Base-by-base conservation (phyloP, 2,329 filamentous ascomycete species). In the Aspergillus sp. region DNA sequence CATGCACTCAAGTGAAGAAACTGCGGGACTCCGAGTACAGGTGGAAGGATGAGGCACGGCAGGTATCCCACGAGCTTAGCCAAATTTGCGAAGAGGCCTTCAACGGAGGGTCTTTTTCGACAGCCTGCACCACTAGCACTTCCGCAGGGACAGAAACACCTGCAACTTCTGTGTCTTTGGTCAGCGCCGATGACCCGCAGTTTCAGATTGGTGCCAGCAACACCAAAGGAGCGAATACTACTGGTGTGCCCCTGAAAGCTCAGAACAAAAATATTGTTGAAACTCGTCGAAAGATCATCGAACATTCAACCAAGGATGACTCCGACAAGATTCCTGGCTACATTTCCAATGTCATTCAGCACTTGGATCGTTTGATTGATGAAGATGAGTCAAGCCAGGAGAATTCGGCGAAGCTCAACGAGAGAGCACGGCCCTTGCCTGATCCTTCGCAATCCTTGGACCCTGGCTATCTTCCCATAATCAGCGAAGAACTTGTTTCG, bases 41-140 rank as follows among this genome's bases (percentile, higher is more conserved):
- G 38, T 84, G 82, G 66, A 83, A 81, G 54, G 88, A 90, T 46
- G 90, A 95, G 61, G 79, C 93, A 42, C 78, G 88, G 6, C 85
- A 91, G 55, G 85, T 94, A 45, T 95, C 89, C 54, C 81, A 80
- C 56, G 89, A 89, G 56, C 83, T 96, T 48, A 88, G 89, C 39
- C 88, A 89, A 65, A 88, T 93, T 46, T 94, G 90, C 59, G 90
- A 97, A 59, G 88, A 93, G 58, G 90, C 90, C 1, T 96, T 97
- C 71, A 90, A 88, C 59, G 82, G 85, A 54, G 76, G 71, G 43
- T 84, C 75, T 1, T 65, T 77, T 19, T 73, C 78, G 2, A 79
- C 73, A 40, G 64, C 59, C 27, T 68, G 68, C 4, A 75, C 73
- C 1, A 68, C 70, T 7, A 69, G 62, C 44, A 61, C 62, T 27